Evolutionary conservation across 2,329 filamentous ascomycete species (phyloP).

Genomic region (Sporothrix globosa): DNA sequence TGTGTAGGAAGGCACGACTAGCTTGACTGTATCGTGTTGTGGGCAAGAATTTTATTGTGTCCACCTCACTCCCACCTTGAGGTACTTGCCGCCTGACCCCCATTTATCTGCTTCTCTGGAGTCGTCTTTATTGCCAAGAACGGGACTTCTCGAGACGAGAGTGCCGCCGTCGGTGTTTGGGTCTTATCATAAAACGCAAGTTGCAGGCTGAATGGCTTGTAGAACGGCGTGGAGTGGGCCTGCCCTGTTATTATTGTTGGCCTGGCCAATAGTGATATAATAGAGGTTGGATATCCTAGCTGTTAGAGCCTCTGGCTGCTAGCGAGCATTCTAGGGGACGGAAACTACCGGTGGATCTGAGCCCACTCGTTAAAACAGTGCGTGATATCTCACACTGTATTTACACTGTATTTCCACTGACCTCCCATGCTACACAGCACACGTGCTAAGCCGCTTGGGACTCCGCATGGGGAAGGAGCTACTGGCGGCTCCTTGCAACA

Average conservation of each 20-base stretch:
- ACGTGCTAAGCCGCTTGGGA: slow-evolving; percentile 11
- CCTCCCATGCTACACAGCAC: slow-evolving; percentile 7
- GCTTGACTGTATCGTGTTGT: background rate
- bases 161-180: background rate
- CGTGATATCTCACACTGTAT: background rate
- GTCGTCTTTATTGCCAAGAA: background rate
- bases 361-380: background rate
- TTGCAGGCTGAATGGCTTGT: background rate
- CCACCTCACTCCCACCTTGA: background rate
- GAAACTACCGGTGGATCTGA: slow-evolving; percentile 14
- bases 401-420: background rate
- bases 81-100: background rate
- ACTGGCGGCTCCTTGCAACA: background rate
- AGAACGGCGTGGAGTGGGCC: background rate
- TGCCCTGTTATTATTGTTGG: background rate
- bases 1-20: background rate
- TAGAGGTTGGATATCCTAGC: background rate
- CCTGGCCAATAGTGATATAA: background rate
- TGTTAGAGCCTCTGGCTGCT: background rate
- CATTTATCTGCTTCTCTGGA: background rate
- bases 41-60: background rate
- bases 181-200: background rate
- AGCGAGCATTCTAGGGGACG: slow-evolving; percentile 7
- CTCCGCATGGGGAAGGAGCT: slow-evolving; percentile 4
- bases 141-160: background rate